Evolutionary conservation across 164 flowering plant genomes (phyloP), one percentile per base, ranked within the genome.

Genomic region (Tinospora cordifolia): DNA sequence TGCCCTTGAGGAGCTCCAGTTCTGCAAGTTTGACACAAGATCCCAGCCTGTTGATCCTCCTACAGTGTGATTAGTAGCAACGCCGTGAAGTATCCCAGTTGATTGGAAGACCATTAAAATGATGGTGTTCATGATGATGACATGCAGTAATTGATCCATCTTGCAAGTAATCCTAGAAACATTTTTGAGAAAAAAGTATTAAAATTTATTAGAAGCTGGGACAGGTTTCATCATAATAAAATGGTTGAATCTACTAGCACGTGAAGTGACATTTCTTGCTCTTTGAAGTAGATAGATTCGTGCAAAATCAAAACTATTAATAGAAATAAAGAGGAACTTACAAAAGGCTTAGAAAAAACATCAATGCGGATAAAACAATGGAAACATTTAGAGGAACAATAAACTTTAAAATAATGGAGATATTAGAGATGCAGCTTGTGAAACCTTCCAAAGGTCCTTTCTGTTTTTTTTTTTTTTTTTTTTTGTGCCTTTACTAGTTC

Each of bases 21-120:
- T 68, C 49, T 72, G 75, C 60, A 82, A n/a, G 68, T 84, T 72
- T 3, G 87, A 75, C 17, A 21, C 22, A 17, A 82, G 67, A 69
- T 72, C 79, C 87, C 83, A 84, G n/a, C 82, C 84, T 11, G 72
- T 69, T 15, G 69, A n/a, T 22, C 79, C 86, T 25, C 87, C 87
- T 22, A 84, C 87, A 38, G 82, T 49, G 75, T 80, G 79, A 65
- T 80, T 79, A 22, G 74, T 65, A 36, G 83, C 79, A 15, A 76
- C 70, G 62, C 70, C 81, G 69, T 78, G 74, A 25, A 74, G 73
- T 58, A 79, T 66, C 63, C 77, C 54, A 26, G 76, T 57, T 19
- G 81, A 77, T 14, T 71, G 24, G 46, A 79, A 44, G 6, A 79
- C n/a, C 1, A 74, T 68, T 10, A 69, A 14, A 13, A 78, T 27